Base-by-base conservation (phyloP, 331 rosid species). In the Prunus yedoensis region DNA sequence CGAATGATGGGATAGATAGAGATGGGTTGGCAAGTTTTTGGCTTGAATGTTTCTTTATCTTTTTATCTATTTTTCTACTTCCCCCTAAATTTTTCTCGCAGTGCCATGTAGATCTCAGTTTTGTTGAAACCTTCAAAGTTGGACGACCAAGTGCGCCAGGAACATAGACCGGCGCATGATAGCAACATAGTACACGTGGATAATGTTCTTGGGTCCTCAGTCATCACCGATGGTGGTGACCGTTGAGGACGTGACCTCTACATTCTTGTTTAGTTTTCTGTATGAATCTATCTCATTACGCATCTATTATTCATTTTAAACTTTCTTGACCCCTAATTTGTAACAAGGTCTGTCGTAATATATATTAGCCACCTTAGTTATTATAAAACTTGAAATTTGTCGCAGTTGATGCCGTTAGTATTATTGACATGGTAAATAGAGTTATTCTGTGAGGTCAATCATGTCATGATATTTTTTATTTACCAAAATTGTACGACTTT, bases 41-140 rank as follows among this genome's bases (percentile, higher is more conserved):
- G 5, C 77, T 23, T 17, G 58, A 45, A 59, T 45, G 59, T 17
- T 73, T 46, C 69, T 60, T 14, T 35, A 47, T 74, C 35, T 74
- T 51, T 27, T 60, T 68, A 28, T 56, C 70, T 72, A 4, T 35
- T 8, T 52, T 53, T 27, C 57, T 32, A 30, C 5, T 3, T 70
- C 21, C 30, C 63, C 63, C 58, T 45, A 46, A 47, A 46, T 46
- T 46, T 56, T 73, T 73, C 45, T 43, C 58, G 68, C 15, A 60
- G 20, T 50, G 83, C 85, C 83, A 79, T 47, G 20, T 67, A 43
- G 52, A 63, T 73, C 27, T 70, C 64, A 17, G 35, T 45, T 38
- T 14, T 56, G 90, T 89, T 85, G 91, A 87, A 85, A 71, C 71
- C 86, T 87, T 87, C 94, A 85, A 81, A 73, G 57, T 56, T 15